These are phyloP conservation scores for Vitis riparia DNA, from an alignment of 164 flowering plant genomes.

Conservation along the genomic window DNA sequence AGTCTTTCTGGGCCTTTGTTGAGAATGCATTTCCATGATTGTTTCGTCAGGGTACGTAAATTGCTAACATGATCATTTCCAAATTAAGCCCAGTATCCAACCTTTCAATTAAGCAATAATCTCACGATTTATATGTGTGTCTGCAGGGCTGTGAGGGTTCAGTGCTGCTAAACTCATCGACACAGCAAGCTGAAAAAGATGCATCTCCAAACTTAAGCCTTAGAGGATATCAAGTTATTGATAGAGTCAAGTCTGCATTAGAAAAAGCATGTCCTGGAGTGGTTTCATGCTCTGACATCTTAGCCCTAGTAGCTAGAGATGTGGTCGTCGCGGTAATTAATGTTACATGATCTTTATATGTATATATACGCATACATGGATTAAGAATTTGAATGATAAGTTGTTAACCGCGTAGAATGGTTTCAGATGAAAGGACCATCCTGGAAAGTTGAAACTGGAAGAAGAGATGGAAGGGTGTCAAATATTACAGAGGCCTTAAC, in stretches of 20 bases:
- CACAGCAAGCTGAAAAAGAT: slow-evolving; percentile 27
- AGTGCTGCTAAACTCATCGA: slow-evolving; percentile 25
- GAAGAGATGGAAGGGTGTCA: slow-evolving; percentile 71
- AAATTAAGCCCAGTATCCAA: too few relatives aligned
- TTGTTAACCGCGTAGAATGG: too few relatives aligned
- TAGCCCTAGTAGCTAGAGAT: slow-evolving; percentile 40
- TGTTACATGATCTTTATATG: too few relatives aligned
- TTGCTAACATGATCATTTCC: not conserved
- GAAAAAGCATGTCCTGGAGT: slow-evolving; percentile 42
- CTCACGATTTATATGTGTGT: not conserved
- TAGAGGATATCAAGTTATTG: slow-evolving; percentile 33
- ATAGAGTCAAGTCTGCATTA: slow-evolving; percentile 25
- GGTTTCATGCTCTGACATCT: slow-evolving; percentile 46
- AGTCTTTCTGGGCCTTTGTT: slow-evolving; percentile 26
- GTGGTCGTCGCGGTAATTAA: slow-evolving; percentile 14
- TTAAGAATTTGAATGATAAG: too few relatives aligned
- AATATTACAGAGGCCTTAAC: slow-evolving; percentile 29
- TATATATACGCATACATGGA: not conserved
- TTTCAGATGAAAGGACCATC: slow-evolving; percentile 38
- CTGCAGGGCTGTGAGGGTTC: slow-evolving; percentile 50
- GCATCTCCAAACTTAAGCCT: slow-evolving; percentile 33
- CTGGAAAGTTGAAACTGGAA: slow-evolving; percentile 55
- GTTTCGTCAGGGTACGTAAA: slow-evolving; percentile 24
- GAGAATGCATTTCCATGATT: slow-evolving; percentile 32
- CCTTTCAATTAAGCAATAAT: not conserved